phyloP scores from a whole-genome alignment of 805 yeast species.

The Hanseniaspora occidentalis region DNA sequence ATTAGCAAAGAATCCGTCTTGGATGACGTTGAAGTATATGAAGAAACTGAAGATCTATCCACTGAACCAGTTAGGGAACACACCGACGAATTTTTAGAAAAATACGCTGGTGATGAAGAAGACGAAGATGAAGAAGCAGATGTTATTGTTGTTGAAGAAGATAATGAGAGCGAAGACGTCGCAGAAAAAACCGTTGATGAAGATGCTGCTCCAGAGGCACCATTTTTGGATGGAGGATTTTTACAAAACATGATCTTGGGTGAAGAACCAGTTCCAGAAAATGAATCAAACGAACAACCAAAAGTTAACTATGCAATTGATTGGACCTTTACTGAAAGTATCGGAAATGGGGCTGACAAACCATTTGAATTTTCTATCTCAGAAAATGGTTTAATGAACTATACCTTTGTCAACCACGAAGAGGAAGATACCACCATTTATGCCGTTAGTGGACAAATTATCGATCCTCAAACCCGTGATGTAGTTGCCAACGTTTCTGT shows the following conservation, averaged over 20 bases:
- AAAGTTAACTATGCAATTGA: slow-evolving; percentile 34
- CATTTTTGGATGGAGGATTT: not conserved
- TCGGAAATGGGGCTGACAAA: slow-evolving; percentile 27
- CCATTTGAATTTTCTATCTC: slow-evolving; percentile 36
- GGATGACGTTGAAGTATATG: not conserved
- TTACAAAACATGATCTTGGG: not conserved
- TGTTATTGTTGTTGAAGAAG: slow-evolving; percentile 5
- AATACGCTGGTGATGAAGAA: slow-evolving; percentile 1
- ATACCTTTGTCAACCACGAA: slow-evolving; percentile 42
- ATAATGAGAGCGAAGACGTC: not conserved
- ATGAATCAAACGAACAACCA: slow-evolving; percentile 13
- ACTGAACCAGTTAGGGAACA: too few species aligned
- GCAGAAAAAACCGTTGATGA: slow-evolving; percentile 5
- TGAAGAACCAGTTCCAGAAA: slow-evolving; percentile 1
- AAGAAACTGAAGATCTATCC: too few species aligned
- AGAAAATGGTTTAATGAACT: slow-evolving; percentile 39
- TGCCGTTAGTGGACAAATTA: slow-evolving; percentile 59
- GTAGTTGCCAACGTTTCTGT: slow-evolving; percentile 50
- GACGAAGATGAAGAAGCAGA: slow-evolving; percentile 4
- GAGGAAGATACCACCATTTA: slow-evolving; percentile 37
- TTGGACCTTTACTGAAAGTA: slow-evolving; percentile 36
- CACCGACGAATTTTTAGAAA: not conserved
- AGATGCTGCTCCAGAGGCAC: slow-evolving; percentile 11
- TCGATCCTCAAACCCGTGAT: slow-evolving; percentile 40
- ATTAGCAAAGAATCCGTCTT: not conserved